These are phyloP conservation scores for Apocynum venetum DNA, from an alignment of 257 asterid genomes.

Conservation along the genomic window DNA sequence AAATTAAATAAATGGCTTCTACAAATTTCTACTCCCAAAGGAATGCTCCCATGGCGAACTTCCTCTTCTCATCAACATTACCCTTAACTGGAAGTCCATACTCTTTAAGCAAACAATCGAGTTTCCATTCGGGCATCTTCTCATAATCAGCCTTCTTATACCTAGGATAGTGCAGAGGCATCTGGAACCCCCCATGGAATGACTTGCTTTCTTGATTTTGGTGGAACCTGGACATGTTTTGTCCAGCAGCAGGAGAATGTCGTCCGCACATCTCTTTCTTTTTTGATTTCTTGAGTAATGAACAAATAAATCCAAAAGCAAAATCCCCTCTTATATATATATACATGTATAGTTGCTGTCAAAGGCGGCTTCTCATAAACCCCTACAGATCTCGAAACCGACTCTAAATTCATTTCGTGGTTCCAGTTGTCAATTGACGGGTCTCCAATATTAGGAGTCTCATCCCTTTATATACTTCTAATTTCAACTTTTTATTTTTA, in stretches of 20 bases:
- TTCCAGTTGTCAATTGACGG: background rate
- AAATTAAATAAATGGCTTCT: no score
- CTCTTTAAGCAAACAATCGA: conserved; percentile 22
- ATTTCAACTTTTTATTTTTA: no score
- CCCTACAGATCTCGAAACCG: background rate
- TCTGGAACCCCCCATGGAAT: conserved; percentile 7
- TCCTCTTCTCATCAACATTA: conserved; percentile 22
- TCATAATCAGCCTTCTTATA: conserved; percentile 27
- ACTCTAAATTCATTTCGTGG: background rate
- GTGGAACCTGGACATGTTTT: no score
- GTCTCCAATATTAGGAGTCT: no score
- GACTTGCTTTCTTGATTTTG: no score
- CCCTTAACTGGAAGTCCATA: conserved; percentile 24
- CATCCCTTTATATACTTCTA: no score
- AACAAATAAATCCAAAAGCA: background rate
- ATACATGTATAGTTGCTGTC: no score
- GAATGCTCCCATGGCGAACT: conserved; percentile 33
- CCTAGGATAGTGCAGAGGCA: conserved; percentile 25
- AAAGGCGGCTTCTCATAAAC: background rate
- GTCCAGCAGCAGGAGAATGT: no score
- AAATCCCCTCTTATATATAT: background rate
- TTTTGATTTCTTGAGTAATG: background rate
- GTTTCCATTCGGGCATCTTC: conserved; percentile 24
- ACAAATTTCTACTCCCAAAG: conserved; percentile 19
- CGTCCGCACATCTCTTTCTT: background rate